Base-by-base conservation (phyloP, 2,329 filamentous ascomycete genomes). In the Neophaeococcomyces mojaviensis region DNA sequence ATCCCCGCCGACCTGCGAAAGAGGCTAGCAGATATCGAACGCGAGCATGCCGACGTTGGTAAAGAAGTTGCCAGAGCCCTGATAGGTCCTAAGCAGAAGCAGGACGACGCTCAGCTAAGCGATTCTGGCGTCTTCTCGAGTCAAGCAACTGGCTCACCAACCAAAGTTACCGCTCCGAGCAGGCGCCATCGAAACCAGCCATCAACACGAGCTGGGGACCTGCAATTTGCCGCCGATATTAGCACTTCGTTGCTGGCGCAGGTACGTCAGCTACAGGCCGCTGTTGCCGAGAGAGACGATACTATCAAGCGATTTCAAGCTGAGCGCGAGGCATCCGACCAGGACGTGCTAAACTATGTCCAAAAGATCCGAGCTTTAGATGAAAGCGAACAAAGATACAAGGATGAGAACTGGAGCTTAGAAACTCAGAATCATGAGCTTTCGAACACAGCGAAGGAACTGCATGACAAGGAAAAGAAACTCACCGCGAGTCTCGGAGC, bases 201-300 rank as follows among this genome's bases (percentile, higher is more conserved):
- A 2, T 79, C 84, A 8, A 92, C 82, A 61, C 82, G 89, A 42
- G 83, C 94, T 10, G 88, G 97, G 62, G 92, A 98, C 60, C 94
- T 98, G 61, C 88, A 96, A 58, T 94, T 98, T 61, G 92, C 90
- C n/a, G 89, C 92, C 41, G 90, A 98, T 62, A 96, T 98, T 59
- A 96, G 88, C 61, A 95, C 88, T 4, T 95, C 88, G 2, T 74
- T 98, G 42, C 82, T 98, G 42, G 82, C 85, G n/a, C 92, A 97
- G 68, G 86, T 98, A 41, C 84, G 92, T 51, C 88, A 92, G 61
- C 69, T 98, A 45, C 92, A 98, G 64, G 77, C 82, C 2, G 73
- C 94, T 13, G 75, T 98, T 9, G 78, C 83, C 0, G 88, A 97
- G 67, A 86, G 88, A 55, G 92, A 98, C 53, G 89, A 95, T 43